These are phyloP conservation scores for Petrea volubilis DNA, from an alignment of 257 asterid genomes.

Conservation along the genomic window DNA sequence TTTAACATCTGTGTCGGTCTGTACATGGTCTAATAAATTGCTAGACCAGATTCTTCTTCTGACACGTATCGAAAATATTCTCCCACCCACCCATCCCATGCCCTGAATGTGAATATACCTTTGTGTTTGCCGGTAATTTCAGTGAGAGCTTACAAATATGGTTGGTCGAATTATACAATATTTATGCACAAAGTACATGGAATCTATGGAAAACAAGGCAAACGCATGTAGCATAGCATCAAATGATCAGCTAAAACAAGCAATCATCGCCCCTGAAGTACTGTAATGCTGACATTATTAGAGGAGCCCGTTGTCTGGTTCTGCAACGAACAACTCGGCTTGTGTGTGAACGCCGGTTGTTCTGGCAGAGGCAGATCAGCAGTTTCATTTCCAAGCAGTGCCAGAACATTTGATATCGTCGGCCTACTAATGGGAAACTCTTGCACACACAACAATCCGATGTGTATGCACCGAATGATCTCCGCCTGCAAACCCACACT, in stretches of 20 bases:
- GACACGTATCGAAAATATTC: slow-evolving; percentile 60
- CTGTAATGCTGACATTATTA: slow-evolving; percentile 22
- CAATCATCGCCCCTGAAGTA: slow-evolving; percentile 20
- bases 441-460: slow-evolving; percentile 31
- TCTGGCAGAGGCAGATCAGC: slow-evolving; percentile 15
- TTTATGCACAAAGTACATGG: background rate
- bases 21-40: slow-evolving; percentile 25
- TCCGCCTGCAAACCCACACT: background rate
- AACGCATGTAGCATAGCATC: background rate
- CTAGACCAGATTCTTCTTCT: slow-evolving; percentile 54
- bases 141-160: background rate
- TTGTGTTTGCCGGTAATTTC: slow-evolving; percentile 42
- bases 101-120: slow-evolving; percentile 66
- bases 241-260: background rate
- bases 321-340: background rate
- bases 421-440: slow-evolving; percentile 22
- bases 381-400: slow-evolving; percentile 30
- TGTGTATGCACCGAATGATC: slow-evolving; percentile 24
- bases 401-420: background rate
- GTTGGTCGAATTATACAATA: too few relatives aligned
- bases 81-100: too few relatives aligned
- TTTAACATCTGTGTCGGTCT: too few relatives aligned
- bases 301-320: background rate
- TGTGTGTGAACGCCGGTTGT: background rate
- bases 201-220: background rate